Conservation (phyloP, 768 basidiomycete species). For the Antrodiella citrinella region DNA sequence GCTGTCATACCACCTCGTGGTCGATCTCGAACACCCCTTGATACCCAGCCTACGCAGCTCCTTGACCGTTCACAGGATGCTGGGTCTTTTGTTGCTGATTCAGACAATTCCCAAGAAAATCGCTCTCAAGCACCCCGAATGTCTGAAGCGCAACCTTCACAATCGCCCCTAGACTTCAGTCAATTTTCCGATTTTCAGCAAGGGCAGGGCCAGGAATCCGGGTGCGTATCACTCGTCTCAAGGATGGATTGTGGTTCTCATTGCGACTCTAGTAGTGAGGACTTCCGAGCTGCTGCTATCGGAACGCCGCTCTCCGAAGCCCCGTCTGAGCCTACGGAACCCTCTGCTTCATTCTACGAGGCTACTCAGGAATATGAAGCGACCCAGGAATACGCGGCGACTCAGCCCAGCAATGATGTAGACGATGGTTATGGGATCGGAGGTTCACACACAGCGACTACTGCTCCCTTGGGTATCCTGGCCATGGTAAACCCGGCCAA, state of each 20-base stretch:
- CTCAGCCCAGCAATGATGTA: neutral
- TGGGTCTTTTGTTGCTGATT: neutral
- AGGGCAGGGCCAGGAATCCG: neutral
- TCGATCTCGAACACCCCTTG: no score
- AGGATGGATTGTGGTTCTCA: neutral
- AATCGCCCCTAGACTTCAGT: neutral
- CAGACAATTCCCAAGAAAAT: neutral
- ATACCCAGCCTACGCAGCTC: neutral
- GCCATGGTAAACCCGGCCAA: conserved; percentile 27
- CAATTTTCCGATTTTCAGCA: neutral
- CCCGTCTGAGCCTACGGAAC: neutral
- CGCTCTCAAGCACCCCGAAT: neutral
- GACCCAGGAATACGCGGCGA: conserved; percentile 3
- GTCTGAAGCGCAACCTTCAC: neutral
- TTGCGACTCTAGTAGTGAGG: neutral
- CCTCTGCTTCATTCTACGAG: neutral
- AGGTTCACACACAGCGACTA: conserved; percentile 10
- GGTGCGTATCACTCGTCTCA: neutral
- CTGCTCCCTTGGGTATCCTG: conserved; percentile 23
- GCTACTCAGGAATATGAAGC: neutral
- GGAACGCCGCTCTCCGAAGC: neutral
- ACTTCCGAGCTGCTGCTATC: neutral
- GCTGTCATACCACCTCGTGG: no score
- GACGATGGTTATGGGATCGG: neutral
- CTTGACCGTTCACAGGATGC: no score